Conservation (phyloP, 495 filamentous ascomycete species). For the Hypomontagnella monticulosa region DNA sequence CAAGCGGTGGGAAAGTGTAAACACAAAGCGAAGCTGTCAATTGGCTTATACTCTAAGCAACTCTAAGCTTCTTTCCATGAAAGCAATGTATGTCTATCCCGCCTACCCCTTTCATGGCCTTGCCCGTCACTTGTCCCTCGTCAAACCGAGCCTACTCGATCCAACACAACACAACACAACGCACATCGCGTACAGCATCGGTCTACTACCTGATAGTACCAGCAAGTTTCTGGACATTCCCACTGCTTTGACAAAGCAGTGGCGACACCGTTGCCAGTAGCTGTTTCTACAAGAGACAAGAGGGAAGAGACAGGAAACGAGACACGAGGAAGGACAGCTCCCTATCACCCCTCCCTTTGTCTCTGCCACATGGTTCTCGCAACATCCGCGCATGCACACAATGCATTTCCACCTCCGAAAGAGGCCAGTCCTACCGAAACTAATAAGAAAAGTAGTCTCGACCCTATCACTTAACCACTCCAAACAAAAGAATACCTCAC, state of each 20-base stretch:
- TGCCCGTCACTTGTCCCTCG: too few species aligned
- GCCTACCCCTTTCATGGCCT: not conserved
- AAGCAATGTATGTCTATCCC: slow-evolving; percentile 28
- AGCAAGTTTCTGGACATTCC: not conserved
- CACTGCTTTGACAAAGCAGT: not conserved
- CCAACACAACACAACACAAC: too few species aligned
- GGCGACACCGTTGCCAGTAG: not conserved
- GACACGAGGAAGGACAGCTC: not conserved
- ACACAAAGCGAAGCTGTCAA: not conserved
- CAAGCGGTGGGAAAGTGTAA: slow-evolving; percentile 19
- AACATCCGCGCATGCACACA: slow-evolving; percentile 15
- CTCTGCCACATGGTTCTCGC: slow-evolving; percentile 17
- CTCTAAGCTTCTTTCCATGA: slow-evolving; percentile 18
- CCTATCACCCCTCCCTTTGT: slow-evolving; percentile 19
- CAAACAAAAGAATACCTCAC: slow-evolving; percentile 9
- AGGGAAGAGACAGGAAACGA: slow-evolving; percentile 2
- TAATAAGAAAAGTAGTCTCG: slow-evolving; percentile 41
- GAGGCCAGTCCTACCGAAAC: slow-evolving; percentile 31
- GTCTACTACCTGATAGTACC: not conserved
- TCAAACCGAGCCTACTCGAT: too few species aligned
- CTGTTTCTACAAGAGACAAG: not conserved
- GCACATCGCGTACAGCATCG: not conserved
- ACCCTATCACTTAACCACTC: slow-evolving; percentile 23
- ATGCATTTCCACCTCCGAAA: slow-evolving; percentile 25
- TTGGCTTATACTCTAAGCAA: not conserved